A percentile compares a stretch with the other conserved stretches of the same genome.
These are phyloP conservation scores for Penicillium malachiteum DNA, from an alignment of 495 filamentous ascomycete species.

Conservation along the genomic window DNA sequence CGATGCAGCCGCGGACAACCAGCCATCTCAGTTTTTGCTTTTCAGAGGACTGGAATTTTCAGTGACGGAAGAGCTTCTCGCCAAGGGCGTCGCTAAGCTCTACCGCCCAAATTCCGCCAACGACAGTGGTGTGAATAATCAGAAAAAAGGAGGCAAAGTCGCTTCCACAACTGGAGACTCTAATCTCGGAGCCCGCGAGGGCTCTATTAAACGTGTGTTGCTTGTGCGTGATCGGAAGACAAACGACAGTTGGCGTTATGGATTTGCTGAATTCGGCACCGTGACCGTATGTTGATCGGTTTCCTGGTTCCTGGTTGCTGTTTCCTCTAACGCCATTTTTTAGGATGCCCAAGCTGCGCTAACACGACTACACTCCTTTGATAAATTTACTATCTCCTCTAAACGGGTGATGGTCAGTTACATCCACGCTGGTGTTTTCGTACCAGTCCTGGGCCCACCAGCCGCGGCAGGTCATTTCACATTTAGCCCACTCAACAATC, in stretches of 20 bases:
- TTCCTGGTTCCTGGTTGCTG: too few relatives aligned
- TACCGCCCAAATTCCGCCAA: slow-evolving; percentile 50
- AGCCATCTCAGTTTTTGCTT: slow-evolving; percentile 78
- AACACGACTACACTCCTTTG: slow-evolving; percentile 67
- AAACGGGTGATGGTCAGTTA: slow-evolving; percentile 72
- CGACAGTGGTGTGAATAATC: slow-evolving; percentile 18
- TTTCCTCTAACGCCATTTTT: slow-evolving; percentile 8
- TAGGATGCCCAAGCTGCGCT: slow-evolving; percentile 80
- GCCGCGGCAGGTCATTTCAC: slow-evolving; percentile 59
- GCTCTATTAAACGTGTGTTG: slow-evolving; percentile 73
- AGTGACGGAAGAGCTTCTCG: slow-evolving; percentile 74
- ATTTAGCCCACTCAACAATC: slow-evolving; percentile 71
- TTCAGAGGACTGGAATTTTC: slow-evolving; percentile 72
- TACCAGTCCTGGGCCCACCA: slow-evolving; percentile 63
- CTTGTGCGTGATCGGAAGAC: slow-evolving; percentile 72
- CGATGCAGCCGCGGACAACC: slow-evolving; percentile 72
- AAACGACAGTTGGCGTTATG: slow-evolving; percentile 81
- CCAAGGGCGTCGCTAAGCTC: slow-evolving; percentile 76
- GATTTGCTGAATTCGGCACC: slow-evolving; percentile 85
- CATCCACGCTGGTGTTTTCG: slow-evolving; percentile 86
- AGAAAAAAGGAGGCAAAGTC: slow-evolving; percentile 63
- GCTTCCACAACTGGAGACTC: slow-evolving; percentile 72
- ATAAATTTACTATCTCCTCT: slow-evolving; percentile 84
- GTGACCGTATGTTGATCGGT: slow-evolving; percentile 41
- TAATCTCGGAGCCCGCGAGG: slow-evolving; percentile 72